Evolutionary conservation across 805 yeast genomes (phyloP).

Genomic region (Saccharomycopsis schoenii): DNA sequence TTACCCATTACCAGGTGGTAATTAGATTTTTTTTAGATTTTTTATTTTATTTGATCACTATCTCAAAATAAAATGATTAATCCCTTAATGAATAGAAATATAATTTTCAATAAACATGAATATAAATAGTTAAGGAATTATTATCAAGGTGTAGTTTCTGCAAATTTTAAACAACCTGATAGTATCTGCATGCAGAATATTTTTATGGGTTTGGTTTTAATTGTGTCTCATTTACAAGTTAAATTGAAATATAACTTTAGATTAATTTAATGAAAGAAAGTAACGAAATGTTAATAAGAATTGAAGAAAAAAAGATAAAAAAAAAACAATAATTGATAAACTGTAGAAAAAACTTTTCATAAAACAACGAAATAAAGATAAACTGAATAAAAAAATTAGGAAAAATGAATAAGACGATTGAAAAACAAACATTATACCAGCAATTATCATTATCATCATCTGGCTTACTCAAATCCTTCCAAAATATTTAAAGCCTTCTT

Average conservation of each 20-base stretch:
- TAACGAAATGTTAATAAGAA: not conserved
- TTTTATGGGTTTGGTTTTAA: too few relatives aligned
- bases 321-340: not conserved
- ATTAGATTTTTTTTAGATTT: slow-evolving; percentile 20
- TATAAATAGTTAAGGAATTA: not conserved
- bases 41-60: not conserved
- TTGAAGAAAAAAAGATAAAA: not conserved
- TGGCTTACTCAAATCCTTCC: slow-evolving; percentile 53
- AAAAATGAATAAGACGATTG: not conserved
- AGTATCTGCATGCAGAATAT: too few relatives aligned
- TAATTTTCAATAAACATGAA: not conserved
- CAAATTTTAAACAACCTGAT: too few relatives aligned
- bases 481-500: slow-evolving; percentile 75
- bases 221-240: too few relatives aligned
- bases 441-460: not conserved
- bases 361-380: not conserved
- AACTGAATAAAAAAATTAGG: not conserved
- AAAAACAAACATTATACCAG: not conserved
- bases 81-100: too few relatives aligned
- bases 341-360: not conserved
- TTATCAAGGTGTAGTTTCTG: too few relatives aligned
- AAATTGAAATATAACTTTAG: not conserved
- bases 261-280: not conserved
- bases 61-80: not conserved
- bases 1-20: slow-evolving; percentile 82